Evolutionary conservation across 192 early-diverging fungal species (phyloP).

Genomic region (Coemansia sp.): DNA sequence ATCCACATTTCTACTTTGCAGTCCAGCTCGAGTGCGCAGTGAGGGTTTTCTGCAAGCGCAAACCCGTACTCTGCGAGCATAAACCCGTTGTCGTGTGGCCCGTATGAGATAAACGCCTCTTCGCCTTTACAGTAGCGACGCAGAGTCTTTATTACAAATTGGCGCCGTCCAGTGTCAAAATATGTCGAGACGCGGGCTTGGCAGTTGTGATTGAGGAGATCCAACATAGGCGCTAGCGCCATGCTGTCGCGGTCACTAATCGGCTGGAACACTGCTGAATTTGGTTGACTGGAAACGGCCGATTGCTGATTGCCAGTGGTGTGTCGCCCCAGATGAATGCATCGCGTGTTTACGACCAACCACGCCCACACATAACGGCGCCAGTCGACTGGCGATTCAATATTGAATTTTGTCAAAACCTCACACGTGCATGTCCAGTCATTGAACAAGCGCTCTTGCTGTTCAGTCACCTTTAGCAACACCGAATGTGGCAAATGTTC

Average conservation of each 20-base stretch:
- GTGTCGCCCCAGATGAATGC: constrained; percentile 39
- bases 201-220: constrained; percentile 72
- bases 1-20: constrained; percentile 19
- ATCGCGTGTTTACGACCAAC: constrained; percentile 46
- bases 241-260: constrained; percentile 53
- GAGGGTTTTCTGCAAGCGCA: constrained; percentile 30
- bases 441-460: constrained; percentile 21
- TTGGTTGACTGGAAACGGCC: neutral
- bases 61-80: constrained; percentile 54
- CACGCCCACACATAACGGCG: constrained; percentile 48
- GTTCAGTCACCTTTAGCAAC: constrained; percentile 16
- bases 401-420: neutral
- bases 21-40: constrained; percentile 35
- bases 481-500: constrained; percentile 24
- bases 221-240: constrained; percentile 72
- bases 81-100: constrained; percentile 48
- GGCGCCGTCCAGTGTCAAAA: constrained; percentile 24
- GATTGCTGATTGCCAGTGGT: neutral
- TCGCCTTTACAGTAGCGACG: constrained; percentile 60
- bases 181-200: constrained; percentile 54
- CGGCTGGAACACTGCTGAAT: neutral
- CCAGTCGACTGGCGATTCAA: constrained; percentile 11
- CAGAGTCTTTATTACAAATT: constrained; percentile 67
- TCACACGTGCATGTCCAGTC: constrained; percentile 26
- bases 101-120: constrained; percentile 56